phyloP scores from a whole-genome alignment of 257 asterid genomes.

The Henckelia pumila region DNA sequence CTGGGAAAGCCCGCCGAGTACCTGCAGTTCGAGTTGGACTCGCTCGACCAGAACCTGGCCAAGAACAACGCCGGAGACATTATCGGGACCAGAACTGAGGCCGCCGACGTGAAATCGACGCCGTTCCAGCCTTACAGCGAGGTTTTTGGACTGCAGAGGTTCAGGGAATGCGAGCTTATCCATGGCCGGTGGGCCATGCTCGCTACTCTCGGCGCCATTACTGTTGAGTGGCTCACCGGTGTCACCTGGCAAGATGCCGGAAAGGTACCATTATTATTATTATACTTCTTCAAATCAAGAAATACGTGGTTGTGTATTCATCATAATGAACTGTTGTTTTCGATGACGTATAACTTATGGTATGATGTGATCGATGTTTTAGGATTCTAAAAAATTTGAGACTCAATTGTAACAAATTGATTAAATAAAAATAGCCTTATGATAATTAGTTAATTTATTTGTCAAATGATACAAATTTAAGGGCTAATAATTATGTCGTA shows the following conservation, averaged over 20 bases:
- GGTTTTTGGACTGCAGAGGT: slow-evolving; percentile 87
- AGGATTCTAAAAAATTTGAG: no score
- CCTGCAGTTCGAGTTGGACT: slow-evolving; percentile 78
- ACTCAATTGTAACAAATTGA: no score
- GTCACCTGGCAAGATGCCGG: slow-evolving; percentile 99
- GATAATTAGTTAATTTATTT: no score
- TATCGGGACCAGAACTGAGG: slow-evolving; percentile 83
- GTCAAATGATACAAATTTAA: no score
- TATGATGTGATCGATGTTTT: no score
- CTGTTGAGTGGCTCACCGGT: slow-evolving; percentile 95
- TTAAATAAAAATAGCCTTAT: no score
- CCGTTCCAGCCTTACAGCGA: slow-evolving; percentile 90
- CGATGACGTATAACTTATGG: no score
- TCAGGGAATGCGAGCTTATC: slow-evolving; percentile 93
- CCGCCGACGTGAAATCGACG: slow-evolving; percentile 62
- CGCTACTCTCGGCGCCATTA: slow-evolving; percentile 85
- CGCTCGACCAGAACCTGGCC: slow-evolving; percentile 84
- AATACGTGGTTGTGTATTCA: neutral
- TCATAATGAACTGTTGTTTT: no score
- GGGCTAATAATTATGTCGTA: no score
- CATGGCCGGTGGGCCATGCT: slow-evolving; percentile 99
- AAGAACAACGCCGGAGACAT: slow-evolving; percentile 72
- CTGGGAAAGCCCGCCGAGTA: slow-evolving; percentile 92
- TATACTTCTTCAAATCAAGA: neutral
- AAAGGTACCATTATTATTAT: slow-evolving; percentile 62